Conservation (phyloP, 2,329 filamentous ascomycete species). For the Cryoendolithus antarcticus region DNA sequence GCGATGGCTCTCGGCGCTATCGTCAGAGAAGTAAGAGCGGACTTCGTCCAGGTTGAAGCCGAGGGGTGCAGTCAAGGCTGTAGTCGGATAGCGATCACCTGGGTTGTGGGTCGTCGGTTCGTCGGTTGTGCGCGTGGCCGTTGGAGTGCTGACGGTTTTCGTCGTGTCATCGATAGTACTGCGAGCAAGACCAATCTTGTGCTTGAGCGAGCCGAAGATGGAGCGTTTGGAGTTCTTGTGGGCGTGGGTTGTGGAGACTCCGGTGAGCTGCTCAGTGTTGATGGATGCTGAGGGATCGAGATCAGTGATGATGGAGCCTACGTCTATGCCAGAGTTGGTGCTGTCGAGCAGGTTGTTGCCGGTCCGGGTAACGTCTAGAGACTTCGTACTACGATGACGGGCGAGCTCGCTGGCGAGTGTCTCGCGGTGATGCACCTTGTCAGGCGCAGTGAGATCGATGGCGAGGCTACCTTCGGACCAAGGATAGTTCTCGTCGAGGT, state of each 20-base stretch:
- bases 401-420: conserved; percentile 16
- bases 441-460: conserved; percentile 28
- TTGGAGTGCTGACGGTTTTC: conserved; percentile 1
- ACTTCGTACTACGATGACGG: conserved; percentile 16
- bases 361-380: conserved; percentile 13
- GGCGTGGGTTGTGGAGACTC: conserved; percentile 12
- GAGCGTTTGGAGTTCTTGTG: conserved; percentile 23
- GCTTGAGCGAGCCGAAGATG: conserved; percentile 24
- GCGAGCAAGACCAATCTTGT: conserved; percentile 19
- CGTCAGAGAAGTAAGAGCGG: conserved; percentile 31
- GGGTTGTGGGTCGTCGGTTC: conserved; percentile 20
- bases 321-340: conserved; percentile 18
- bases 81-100: conserved; percentile 38
- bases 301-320: conserved; percentile 17
- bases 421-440: conserved; percentile 19
- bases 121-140: conserved; percentile 9
- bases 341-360: conserved; percentile 8
- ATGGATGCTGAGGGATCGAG: conserved; percentile 16
- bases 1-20: conserved; percentile 20
- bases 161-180: conserved; percentile 6
- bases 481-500: conserved; percentile 35
- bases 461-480: conserved; percentile 28
- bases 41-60: conserved; percentile 29
- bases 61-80: conserved; percentile 31
- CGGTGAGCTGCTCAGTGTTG: conserved; percentile 21